These are phyloP conservation scores for Diaporthe citrichinensis DNA, from an alignment of 2,329 filamentous ascomycete species.

Conservation along the genomic window DNA sequence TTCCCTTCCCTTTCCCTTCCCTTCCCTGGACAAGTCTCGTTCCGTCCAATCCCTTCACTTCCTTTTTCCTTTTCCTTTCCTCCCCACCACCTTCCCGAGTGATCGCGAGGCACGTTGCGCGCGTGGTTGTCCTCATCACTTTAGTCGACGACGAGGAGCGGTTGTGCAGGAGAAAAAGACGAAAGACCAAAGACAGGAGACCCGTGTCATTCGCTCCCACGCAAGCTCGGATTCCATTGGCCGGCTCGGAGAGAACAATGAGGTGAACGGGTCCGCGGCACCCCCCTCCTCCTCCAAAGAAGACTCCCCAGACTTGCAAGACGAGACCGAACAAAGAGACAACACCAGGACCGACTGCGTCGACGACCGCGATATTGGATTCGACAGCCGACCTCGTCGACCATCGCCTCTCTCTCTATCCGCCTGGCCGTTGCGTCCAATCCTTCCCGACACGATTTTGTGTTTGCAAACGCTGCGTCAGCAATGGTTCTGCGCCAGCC, in stretches of 20 bases:
- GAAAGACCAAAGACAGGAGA: constrained; percentile 12
- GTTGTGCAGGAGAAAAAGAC: constrained; percentile 33
- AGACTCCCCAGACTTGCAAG: constrained; percentile 34
- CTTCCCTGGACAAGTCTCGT: constrained; percentile 20
- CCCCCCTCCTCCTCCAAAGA: constrained; percentile 24
- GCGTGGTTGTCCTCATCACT: constrained; percentile 43
- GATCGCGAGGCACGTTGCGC: constrained; percentile 42
- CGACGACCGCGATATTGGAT: constrained; percentile 25
- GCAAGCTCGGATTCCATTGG: constrained; percentile 24
- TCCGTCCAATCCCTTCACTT: constrained; percentile 17
- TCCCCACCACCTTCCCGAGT: constrained; percentile 36
- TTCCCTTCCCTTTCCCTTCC: not conserved
- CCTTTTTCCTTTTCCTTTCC: constrained; percentile 1
- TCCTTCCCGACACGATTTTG: constrained; percentile 28
- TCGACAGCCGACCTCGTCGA: constrained; percentile 28
- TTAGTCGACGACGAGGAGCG: constrained; percentile 39
- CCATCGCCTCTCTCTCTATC: not conserved
- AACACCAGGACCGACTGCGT: constrained; percentile 6
- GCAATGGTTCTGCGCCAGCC: constrained; percentile 42
- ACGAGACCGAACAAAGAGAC: constrained; percentile 21
- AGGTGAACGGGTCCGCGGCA: constrained; percentile 39
- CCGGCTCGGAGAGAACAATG: constrained; percentile 30
- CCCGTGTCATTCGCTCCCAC: not conserved
- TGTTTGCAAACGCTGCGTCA: constrained; percentile 36
- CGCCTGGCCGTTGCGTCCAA: constrained; percentile 30